phyloP scores from a whole-genome alignment of 345 rosid species.

The Boechera divaricarpa region DNA sequence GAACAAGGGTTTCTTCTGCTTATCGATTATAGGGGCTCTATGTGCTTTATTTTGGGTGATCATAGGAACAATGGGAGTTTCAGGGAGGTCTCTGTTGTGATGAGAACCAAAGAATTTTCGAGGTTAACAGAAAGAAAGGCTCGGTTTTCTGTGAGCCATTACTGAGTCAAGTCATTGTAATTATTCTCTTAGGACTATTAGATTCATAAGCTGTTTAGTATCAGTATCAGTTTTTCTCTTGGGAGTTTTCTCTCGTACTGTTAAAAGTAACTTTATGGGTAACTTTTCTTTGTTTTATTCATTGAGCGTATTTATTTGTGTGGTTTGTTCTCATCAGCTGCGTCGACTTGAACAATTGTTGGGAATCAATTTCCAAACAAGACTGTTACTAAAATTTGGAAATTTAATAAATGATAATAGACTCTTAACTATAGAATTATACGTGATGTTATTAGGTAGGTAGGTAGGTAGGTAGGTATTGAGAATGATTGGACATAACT shows the following conservation, averaged over 20 bases:
- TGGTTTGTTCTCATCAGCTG: too few relatives aligned
- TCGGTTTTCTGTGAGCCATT: conserved; percentile 1
- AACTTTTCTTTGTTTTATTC: too few relatives aligned
- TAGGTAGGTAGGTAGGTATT: too few relatives aligned
- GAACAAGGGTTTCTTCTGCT: conserved; percentile 51
- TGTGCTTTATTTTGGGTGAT: conserved; percentile 70
- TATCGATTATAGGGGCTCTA: conserved; percentile 64
- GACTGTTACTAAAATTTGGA: too few relatives aligned
- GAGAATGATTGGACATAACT: too few relatives aligned
- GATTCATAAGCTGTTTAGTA: conserved; percentile 18
- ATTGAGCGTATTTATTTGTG: too few relatives aligned
- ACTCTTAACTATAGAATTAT: too few relatives aligned
- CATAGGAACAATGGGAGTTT: conserved; percentile 56
- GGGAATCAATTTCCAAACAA: too few relatives aligned
- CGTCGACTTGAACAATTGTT: too few relatives aligned
- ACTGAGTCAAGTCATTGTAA: conserved; percentile 21
- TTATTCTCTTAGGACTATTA: not conserved
- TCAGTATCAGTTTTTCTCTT: not conserved
- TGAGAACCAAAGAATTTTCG: conserved; percentile 15
- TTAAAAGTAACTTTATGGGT: too few relatives aligned
- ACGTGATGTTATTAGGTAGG: too few relatives aligned
- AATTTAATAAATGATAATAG: too few relatives aligned
- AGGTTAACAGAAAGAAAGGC: conserved; percentile 9
- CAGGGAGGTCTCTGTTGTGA: conserved; percentile 46
- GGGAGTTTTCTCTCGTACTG: not conserved